Evolutionary conservation across 2,329 filamentous ascomycete genomes (phyloP).

Genomic region (Blastomyces emzantsi): DNA sequence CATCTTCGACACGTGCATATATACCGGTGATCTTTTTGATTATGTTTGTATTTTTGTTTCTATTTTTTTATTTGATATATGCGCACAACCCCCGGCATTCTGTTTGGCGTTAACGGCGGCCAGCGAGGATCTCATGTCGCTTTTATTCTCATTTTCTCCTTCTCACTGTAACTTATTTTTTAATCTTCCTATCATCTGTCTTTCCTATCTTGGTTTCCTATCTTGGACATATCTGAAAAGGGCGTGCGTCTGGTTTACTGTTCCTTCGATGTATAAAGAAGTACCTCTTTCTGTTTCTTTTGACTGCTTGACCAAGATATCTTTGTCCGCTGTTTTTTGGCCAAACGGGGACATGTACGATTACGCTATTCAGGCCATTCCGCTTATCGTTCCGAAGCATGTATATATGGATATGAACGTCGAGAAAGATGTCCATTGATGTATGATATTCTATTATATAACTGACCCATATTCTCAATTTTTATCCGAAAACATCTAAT

Average conservation of each 20-base stretch:
- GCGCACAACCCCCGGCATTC: neutral
- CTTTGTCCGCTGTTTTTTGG: neutral
- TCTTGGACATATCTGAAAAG: neutral
- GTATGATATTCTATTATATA: conserved; percentile 2
- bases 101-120: conserved; percentile 5
- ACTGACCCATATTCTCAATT: neutral
- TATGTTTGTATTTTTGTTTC: neutral
- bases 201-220: neutral
- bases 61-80: neutral
- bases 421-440: neutral
- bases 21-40: neutral
- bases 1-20: conserved; percentile 5
- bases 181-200: neutral
- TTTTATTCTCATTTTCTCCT: neutral
- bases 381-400: neutral
- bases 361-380: neutral
- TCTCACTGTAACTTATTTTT: neutral
- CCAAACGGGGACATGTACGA: neutral
- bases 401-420: neutral
- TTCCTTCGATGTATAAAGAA: neutral
- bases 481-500: neutral
- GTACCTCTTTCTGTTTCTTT: conserved; percentile 1
- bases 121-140: neutral
- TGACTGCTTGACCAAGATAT: neutral
- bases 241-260: neutral